Evolutionary conservation across 2,329 filamentous ascomycete species (phyloP).

Genomic region (Colletotrichum chrysophilum): DNA sequence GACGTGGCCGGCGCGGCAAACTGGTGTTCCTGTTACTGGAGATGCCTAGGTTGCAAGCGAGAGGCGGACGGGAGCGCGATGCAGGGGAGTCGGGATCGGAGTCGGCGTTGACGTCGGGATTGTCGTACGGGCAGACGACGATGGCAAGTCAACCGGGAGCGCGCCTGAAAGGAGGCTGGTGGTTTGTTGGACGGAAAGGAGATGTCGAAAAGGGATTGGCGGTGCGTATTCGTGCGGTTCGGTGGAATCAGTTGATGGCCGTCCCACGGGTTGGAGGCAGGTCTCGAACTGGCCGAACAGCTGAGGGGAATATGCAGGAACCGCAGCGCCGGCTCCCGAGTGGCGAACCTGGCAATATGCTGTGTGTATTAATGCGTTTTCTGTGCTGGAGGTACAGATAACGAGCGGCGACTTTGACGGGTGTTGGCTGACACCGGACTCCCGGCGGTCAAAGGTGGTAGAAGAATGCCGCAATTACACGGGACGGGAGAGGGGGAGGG

Average conservation of each 20-base stretch:
- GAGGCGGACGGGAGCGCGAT: background rate
- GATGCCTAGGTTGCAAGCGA: background rate
- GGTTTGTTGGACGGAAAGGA: background rate
- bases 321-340: background rate
- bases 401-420: background rate
- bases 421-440: background rate
- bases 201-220: background rate
- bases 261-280: background rate
- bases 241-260: slow-evolving; percentile 3
- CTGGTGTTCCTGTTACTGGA: background rate
- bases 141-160: background rate
- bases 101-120: background rate
- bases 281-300: background rate
- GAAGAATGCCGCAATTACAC: background rate
- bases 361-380: background rate
- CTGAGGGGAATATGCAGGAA: slow-evolving; percentile 4
- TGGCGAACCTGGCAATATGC: background rate
- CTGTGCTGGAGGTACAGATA: background rate
- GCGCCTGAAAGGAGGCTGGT: background rate
- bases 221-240: background rate
- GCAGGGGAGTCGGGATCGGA: background rate
- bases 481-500: background rate
- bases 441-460: background rate
- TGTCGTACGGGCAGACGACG: background rate
- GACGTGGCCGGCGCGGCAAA: background rate